phyloP scores from a whole-genome alignment of 2,329 filamentous ascomycete species.

The Fusarium nodosum region DNA sequence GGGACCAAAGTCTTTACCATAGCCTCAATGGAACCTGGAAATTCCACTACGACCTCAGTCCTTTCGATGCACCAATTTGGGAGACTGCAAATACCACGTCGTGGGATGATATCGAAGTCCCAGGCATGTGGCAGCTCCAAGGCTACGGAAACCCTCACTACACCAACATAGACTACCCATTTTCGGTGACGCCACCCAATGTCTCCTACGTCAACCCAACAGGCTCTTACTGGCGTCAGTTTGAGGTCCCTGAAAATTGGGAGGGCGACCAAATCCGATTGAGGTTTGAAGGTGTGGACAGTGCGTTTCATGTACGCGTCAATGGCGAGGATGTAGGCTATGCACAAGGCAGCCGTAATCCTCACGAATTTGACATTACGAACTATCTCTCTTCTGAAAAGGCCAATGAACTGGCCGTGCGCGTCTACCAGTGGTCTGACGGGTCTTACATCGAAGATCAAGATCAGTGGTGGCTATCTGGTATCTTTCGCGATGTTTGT shows the following conservation, averaged over 20 bases:
- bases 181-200: slow-evolving; percentile 75
- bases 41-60: slow-evolving; percentile 29
- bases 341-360: slow-evolving; percentile 78
- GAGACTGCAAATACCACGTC: slow-evolving; percentile 10
- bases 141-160: slow-evolving; percentile 77
- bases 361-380: slow-evolving; percentile 80
- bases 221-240: slow-evolving; percentile 72
- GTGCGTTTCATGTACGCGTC: slow-evolving; percentile 78
- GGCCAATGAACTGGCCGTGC: slow-evolving; percentile 72
- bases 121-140: slow-evolving; percentile 79
- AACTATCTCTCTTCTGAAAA: slow-evolving; percentile 58
- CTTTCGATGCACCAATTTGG: slow-evolving; percentile 17
- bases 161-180: slow-evolving; percentile 77
- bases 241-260: slow-evolving; percentile 64
- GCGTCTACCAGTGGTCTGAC: slow-evolving; percentile 80
- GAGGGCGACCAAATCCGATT: slow-evolving; percentile 71
- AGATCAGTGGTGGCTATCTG: slow-evolving; percentile 75
- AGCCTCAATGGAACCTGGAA: slow-evolving; percentile 35
- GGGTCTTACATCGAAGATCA: slow-evolving; percentile 80
- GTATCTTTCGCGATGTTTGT: slow-evolving; percentile 77
- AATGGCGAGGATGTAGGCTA: slow-evolving; percentile 78
- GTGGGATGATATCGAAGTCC: slow-evolving; percentile 66
- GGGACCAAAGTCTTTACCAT: not conserved
- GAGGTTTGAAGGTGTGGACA: slow-evolving; percentile 81
- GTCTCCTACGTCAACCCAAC: slow-evolving; percentile 74